Conservation (phyloP, 1,139 yeast genomes). For the Citeromyces siamensis region DNA sequence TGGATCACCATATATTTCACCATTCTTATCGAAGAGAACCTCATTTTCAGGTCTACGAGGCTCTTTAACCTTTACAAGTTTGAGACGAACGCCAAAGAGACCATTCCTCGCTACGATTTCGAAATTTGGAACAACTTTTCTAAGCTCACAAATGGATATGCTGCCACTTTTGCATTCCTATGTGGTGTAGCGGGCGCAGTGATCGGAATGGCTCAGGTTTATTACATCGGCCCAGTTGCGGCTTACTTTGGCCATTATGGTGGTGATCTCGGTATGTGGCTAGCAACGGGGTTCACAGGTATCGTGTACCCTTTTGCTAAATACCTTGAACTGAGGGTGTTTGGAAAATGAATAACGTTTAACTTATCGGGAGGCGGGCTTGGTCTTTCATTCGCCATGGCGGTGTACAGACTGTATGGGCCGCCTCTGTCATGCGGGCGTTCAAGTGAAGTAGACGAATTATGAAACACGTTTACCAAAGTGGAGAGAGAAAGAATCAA, state of each 20-base stretch:
- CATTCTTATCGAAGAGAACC: constrained; percentile 61
- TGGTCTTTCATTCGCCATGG: too few species aligned
- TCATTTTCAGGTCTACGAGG: constrained; percentile 48
- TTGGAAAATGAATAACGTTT: constrained; percentile 33
- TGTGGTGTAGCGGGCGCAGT: constrained; percentile 84
- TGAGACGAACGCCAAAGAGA: constrained; percentile 30
- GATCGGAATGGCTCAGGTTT: constrained; percentile 77
- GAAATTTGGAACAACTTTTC: constrained; percentile 44
- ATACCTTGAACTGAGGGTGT: constrained; percentile 46
- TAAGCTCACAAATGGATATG: constrained; percentile 60
- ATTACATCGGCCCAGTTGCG: constrained; percentile 70
- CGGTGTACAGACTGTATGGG: too few species aligned
- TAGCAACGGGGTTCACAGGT: constrained; percentile 64
- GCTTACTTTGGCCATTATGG: constrained; percentile 49
- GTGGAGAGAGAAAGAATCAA: too few species aligned
- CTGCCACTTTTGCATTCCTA: constrained; percentile 68
- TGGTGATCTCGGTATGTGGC: constrained; percentile 83
- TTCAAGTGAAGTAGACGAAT: too few species aligned
- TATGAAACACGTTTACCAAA: too few species aligned
- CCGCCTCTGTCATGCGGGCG: too few species aligned
- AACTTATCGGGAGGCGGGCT: too few species aligned
- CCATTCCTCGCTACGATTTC: constrained; percentile 35
- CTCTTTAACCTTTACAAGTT: constrained; percentile 36
- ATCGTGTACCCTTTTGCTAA: constrained; percentile 51
- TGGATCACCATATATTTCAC: constrained; percentile 83